Evolutionary conservation across 2,329 filamentous ascomycete species (phyloP).

Genomic region (Lachnellula cervina): DNA sequence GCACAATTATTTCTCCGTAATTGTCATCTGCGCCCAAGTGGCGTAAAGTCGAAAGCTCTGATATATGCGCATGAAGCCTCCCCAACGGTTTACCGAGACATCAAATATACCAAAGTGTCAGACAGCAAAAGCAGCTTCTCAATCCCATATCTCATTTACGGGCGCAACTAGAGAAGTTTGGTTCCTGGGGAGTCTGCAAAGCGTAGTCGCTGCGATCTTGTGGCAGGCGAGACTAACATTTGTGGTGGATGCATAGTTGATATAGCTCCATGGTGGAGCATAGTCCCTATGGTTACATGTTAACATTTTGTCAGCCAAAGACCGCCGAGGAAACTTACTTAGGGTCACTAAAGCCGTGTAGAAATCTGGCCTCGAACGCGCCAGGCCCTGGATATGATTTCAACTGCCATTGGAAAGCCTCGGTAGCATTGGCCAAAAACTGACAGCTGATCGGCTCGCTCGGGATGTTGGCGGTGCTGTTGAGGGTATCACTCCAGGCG

Average conservation of each 20-base stretch:
- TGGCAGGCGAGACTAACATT: conserved; percentile 3
- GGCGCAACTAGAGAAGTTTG: not conserved
- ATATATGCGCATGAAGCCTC: not conserved
- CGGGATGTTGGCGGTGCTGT: conserved; percentile 12
- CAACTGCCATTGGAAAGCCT: conserved; percentile 23
- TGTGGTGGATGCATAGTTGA: conserved; percentile 15
- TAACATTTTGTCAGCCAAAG: not conserved
- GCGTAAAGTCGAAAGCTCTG: not conserved
- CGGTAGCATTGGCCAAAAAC: conserved; percentile 3
- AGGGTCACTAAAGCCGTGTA: conserved; percentile 22
- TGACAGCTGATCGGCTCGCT: conserved; percentile 15
- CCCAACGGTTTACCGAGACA: not conserved
- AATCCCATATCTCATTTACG: not conserved
- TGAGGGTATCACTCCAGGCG: conserved; percentile 16
- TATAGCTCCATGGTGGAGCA: conserved; percentile 17
- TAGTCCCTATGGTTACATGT: conserved; percentile 14
- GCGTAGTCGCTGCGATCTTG: not conserved
- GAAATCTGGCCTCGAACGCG: conserved; percentile 19
- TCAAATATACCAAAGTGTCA: not conserved
- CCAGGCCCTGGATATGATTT: conserved; percentile 10
- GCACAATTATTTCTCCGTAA: too few relatives aligned
- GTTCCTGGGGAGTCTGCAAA: not conserved
- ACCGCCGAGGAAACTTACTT: conserved; percentile 12
- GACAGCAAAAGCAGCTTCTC: not conserved
- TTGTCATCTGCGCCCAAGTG: too few relatives aligned